Evolutionary conservation across 139 green algal species (phyloP).

Genomic region (Eudorina sp.): DNA sequence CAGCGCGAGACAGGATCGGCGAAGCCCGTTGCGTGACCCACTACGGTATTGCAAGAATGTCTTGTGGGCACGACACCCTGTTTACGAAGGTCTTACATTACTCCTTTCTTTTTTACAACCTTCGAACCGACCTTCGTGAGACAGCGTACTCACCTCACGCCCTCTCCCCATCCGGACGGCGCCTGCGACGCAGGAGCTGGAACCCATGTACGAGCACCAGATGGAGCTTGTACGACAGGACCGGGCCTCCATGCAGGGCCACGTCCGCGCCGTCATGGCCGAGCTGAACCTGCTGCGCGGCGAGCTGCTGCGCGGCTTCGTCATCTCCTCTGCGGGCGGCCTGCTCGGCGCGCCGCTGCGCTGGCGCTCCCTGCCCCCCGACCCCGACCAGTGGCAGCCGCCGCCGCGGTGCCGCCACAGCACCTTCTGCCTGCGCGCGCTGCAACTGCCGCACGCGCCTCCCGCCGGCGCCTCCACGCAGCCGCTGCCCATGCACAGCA

Average conservation of each 20-base stretch:
- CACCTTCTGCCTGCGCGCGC: constrained; percentile 30
- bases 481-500: constrained; percentile 14
- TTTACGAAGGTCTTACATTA: too few species aligned
- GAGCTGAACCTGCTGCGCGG: constrained; percentile 25
- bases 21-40: too few species aligned
- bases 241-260: constrained; percentile 14
- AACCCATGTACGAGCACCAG: constrained; percentile 46
- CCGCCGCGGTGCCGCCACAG: constrained; percentile 53
- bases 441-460: constrained; percentile 38
- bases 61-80: too few species aligned
- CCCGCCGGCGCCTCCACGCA: neutral
- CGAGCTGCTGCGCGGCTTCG: constrained; percentile 39
- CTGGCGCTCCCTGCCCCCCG: constrained; percentile 47
- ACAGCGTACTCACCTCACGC: too few species aligned
- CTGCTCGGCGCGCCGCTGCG: constrained; percentile 46
- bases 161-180: too few species aligned
- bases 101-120: too few species aligned
- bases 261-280: constrained; percentile 16
- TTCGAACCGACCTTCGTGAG: too few species aligned
- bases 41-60: too few species aligned
- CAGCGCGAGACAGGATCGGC: too few species aligned
- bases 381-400: constrained; percentile 9
- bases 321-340: constrained; percentile 21
- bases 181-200: constrained; percentile 28
- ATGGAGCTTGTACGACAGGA: constrained; percentile 51